Conservation (phyloP, 2,329 filamentous ascomycete species). For the Cytospora chrysosperma region DNA sequence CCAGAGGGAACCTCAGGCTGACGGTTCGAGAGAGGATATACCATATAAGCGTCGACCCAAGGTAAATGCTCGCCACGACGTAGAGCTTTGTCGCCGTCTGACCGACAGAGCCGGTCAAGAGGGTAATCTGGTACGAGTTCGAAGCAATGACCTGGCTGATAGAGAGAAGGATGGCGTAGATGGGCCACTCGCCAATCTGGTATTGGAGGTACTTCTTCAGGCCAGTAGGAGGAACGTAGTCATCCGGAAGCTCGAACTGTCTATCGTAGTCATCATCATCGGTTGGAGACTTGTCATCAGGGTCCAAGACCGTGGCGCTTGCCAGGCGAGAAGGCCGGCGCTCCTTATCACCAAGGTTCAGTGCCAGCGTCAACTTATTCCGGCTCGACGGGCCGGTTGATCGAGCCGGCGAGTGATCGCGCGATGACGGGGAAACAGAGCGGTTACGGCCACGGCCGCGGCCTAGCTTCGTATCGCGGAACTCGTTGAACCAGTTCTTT, state of each 20-base stretch:
- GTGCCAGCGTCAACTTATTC: constrained; percentile 32
- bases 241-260: constrained; percentile 21
- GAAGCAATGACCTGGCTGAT: constrained; percentile 61
- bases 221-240: constrained; percentile 59
- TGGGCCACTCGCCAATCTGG: constrained; percentile 56
- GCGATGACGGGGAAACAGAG: constrained; percentile 9
- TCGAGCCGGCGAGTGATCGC: constrained; percentile 31
- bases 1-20: constrained; percentile 53
- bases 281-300: constrained; percentile 27
- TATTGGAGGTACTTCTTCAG: constrained; percentile 43
- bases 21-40: constrained; percentile 58
- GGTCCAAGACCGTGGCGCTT: constrained; percentile 6
- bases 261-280: constrained; percentile 16
- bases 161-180: constrained; percentile 59
- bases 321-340: constrained; percentile 9
- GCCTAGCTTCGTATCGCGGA: constrained; percentile 58
- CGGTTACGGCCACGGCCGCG: constrained; percentile 28
- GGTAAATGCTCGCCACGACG: constrained; percentile 56
- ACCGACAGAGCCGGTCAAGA: constrained; percentile 60
- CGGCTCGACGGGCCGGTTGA: constrained; percentile 33
- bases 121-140: constrained; percentile 64
- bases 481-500: constrained; percentile 64
- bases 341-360: constrained; percentile 5
- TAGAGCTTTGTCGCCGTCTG: constrained; percentile 58
- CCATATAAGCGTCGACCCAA: constrained; percentile 56